Conservation (phyloP, 371 early-diverging fungal genomes). For the Saksenaea oblongispora region DNA sequence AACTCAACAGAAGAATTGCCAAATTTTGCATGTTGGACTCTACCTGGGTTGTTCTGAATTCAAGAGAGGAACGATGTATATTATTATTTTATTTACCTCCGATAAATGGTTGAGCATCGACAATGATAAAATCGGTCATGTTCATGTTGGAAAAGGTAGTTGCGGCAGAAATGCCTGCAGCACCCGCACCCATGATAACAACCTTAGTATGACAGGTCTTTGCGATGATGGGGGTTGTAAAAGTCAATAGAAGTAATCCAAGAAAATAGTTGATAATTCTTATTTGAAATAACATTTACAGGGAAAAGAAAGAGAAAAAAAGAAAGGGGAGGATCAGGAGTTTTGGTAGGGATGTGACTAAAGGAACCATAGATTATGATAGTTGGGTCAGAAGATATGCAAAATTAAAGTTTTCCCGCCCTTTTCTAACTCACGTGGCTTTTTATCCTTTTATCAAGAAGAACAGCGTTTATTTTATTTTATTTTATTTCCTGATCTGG, state of each 20-base stretch:
- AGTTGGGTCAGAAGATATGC: not conserved
- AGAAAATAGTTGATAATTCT: not conserved
- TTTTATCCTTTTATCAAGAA: not conserved
- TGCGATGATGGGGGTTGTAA: not conserved
- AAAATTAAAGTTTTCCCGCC: not conserved
- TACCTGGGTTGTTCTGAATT: constrained; percentile 17
- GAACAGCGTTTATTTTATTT: not conserved
- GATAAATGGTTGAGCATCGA: constrained; percentile 41
- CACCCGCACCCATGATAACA: constrained; percentile 48
- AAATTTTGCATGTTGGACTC: constrained; percentile 40
- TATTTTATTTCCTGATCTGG: constrained; percentile 5
- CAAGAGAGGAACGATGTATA: not conserved
- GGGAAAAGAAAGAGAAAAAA: not conserved
- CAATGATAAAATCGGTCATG: constrained; percentile 35
- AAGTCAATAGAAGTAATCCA: not conserved
- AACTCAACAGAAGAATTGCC: constrained; percentile 35
- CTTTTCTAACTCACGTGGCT: not conserved
- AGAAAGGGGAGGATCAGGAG: not conserved
- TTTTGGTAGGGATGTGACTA: not conserved
- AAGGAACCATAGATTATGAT: not conserved
- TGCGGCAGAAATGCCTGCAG: constrained; percentile 45
- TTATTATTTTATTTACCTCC: constrained; percentile 28
- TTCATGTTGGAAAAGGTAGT: constrained; percentile 16
- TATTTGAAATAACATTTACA: not conserved
- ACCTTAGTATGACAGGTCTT: constrained; percentile 24